Percentiles rank a stretch among this genome's conserved stretches.
phyloP scores from a whole-genome alignment of 2,329 filamentous ascomycete species.

The Akanthomyces uredinophilus region DNA sequence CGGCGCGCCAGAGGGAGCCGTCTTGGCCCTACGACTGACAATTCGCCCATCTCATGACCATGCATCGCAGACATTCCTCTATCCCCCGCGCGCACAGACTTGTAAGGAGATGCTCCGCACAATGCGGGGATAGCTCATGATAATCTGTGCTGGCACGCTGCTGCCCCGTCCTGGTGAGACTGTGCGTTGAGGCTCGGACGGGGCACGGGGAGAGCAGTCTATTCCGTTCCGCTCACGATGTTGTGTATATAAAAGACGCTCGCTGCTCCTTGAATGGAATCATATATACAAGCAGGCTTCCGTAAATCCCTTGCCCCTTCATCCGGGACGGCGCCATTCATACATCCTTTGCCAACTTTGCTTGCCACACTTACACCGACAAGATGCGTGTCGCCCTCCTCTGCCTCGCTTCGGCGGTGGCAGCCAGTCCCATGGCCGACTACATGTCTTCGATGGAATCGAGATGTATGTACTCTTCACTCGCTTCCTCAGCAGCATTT shows the following conservation, averaged over 20 bases:
- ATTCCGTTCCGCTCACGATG: not conserved
- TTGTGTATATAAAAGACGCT: not conserved
- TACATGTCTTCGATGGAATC: slow-evolving; percentile 26
- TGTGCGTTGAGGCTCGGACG: not conserved
- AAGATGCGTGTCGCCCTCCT: slow-evolving; percentile 25
- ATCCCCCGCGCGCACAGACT: not conserved
- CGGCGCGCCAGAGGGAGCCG: not conserved
- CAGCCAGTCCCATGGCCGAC: slow-evolving; percentile 22
- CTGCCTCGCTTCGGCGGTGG: slow-evolving; percentile 23
- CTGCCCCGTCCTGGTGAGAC: not conserved
- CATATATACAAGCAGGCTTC: not conserved
- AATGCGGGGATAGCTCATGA: not conserved
- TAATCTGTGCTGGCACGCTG: not conserved
- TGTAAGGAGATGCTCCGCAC: not conserved
- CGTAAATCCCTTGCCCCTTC: not conserved
- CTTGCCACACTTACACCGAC: not conserved
- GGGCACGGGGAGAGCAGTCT: not conserved
- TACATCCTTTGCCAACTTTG: not conserved
- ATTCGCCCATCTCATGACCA: not conserved
- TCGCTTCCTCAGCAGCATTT: too few relatives aligned
- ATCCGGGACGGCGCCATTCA: not conserved
- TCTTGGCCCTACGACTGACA: not conserved
- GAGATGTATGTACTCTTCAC: slow-evolving; percentile 27
- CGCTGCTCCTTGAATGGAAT: not conserved
- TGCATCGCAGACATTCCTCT: not conserved